Evolutionary conservation across 441 rosid species (phyloP).

Genomic region (Breynia disticha): DNA sequence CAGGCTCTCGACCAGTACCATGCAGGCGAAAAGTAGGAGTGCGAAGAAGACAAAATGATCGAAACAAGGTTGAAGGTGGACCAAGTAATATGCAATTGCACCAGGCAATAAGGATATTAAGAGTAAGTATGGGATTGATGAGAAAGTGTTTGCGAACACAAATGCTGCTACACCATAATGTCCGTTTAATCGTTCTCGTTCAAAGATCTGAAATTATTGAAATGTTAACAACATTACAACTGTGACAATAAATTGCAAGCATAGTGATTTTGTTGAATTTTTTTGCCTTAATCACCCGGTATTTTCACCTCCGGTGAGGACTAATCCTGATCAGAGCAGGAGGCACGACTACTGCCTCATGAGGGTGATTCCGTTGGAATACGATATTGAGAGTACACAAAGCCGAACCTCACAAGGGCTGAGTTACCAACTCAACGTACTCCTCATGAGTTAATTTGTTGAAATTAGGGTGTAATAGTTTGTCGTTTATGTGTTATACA

Average conservation of each 20-base stretch:
- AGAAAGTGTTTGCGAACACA: constrained; percentile 37
- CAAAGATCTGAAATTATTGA: constrained; percentile 25
- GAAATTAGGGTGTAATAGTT: too few species aligned
- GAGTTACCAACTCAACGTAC: too few species aligned
- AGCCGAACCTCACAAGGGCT: too few species aligned
- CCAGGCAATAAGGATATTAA: constrained; percentile 41
- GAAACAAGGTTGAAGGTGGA: constrained; percentile 30
- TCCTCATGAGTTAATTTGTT: too few species aligned
- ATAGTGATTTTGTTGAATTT: too few species aligned
- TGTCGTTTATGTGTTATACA: too few species aligned
- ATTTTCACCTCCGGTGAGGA: too few species aligned
- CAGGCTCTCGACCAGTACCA: constrained; percentile 47
- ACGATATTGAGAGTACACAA: too few species aligned
- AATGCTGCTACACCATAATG: constrained; percentile 40
- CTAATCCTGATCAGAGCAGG: too few species aligned
- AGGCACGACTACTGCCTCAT: too few species aligned
- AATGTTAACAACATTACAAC: not conserved
- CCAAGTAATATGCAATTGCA: constrained; percentile 33
- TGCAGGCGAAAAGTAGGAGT: constrained; percentile 22
- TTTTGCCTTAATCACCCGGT: too few species aligned
- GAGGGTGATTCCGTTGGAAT: too few species aligned
- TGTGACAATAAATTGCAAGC: not conserved
- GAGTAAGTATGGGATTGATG: constrained; percentile 36
- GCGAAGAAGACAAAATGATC: constrained; percentile 34
- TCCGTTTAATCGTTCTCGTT: constrained; percentile 46